These are phyloP conservation scores for Malus domestica DNA, from an alignment of 306 rosid species.

Conservation along the genomic window ASM211411v1 NC_041797.1:596501-597000, in stretches of 20 bases:
- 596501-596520: neutral
- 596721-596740: conserved; percentile 72
- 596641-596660: conserved; percentile 81
- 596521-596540: conserved; percentile 80
- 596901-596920: neutral
- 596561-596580: conserved; percentile 95
- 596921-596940: no score
- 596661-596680: conserved; percentile 77
- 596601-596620: conserved; percentile 43
- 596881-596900: conserved; percentile 45
- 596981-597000: neutral
- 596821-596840: conserved; percentile 10
- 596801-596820: conserved; percentile 21
- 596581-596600: conserved; percentile 77
- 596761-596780: conserved; percentile 90
- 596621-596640: conserved; percentile 62
- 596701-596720: conserved; percentile 84
- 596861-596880: conserved; percentile 43
- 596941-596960: neutral
- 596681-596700: conserved; percentile 83
- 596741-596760: conserved; percentile 66
- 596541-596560: conserved; percentile 97
- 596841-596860: conserved; percentile 37
- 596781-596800: conserved; percentile 73
- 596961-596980: neutral